Conservation (phyloP, 495 filamentous ascomycete genomes). For the Trichoderma orchidacearum region DNA sequence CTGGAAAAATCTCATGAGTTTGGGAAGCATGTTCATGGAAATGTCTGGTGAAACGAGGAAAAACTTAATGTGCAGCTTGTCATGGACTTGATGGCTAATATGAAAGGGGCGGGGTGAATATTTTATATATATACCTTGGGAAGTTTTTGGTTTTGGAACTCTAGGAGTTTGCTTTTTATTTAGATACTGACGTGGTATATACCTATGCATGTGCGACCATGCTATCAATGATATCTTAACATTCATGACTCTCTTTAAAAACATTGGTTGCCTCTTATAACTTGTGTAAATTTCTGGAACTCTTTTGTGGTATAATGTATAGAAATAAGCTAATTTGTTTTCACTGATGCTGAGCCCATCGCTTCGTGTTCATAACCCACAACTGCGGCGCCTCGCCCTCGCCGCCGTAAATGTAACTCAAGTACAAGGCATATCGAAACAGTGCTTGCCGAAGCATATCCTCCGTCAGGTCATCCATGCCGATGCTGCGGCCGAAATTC, state of each 20-base stretch:
- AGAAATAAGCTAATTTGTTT: neutral
- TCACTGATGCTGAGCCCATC: neutral
- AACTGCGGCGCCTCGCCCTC: neutral
- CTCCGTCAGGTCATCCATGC: constrained; percentile 9
- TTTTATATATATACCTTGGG: neutral
- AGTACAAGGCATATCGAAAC: constrained; percentile 9
- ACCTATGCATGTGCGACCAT: neutral
- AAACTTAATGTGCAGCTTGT: no score
- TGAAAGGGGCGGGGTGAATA: no score
- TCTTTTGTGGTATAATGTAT: neutral
- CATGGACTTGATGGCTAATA: no score
- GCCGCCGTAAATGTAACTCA: neutral
- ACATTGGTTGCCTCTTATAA: neutral
- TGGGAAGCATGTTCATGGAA: no score
- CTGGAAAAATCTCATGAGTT: neutral
- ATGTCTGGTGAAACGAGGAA: no score
- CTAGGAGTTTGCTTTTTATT: neutral
- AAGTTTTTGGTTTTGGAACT: neutral
- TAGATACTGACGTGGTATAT: neutral
- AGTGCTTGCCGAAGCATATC: constrained; percentile 6
- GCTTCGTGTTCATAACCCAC: neutral
- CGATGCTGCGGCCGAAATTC: neutral
- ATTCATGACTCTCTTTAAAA: neutral
- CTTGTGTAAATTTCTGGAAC: neutral
- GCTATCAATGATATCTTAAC: neutral